Evolutionary conservation across 805 yeast genomes (phyloP).

Genomic region (Ogataea salicorniae): DNA sequence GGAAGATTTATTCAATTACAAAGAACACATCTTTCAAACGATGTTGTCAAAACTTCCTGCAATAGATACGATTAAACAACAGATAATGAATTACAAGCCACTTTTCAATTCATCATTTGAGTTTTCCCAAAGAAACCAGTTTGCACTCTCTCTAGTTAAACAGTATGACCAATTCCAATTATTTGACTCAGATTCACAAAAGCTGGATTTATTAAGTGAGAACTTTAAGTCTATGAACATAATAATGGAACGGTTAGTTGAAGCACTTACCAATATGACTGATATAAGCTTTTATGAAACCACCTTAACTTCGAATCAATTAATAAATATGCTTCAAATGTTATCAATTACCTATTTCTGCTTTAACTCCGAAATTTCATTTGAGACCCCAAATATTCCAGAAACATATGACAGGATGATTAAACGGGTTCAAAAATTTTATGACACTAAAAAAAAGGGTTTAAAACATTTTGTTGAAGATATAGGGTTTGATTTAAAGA

Average conservation of each 20-base stretch:
- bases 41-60: too few relatives aligned
- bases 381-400: constrained; percentile 7
- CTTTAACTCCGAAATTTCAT: not conserved
- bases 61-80: too few relatives aligned
- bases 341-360: too few relatives aligned
- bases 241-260: constrained; percentile 6
- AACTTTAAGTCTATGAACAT: constrained; percentile 1
- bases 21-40: too few relatives aligned
- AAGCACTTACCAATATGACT: constrained; percentile 9
- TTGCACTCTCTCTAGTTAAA: not conserved
- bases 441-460: not conserved
- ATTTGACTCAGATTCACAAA: constrained; percentile 2
- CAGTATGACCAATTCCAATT: too few relatives aligned
- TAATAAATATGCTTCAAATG: not conserved
- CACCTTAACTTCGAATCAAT: constrained; percentile 7
- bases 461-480: constrained; percentile 7
- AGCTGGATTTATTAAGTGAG: constrained; percentile 4
- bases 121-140: not conserved
- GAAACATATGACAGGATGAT: constrained; percentile 5
- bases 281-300: constrained; percentile 6
- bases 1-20: too few relatives aligned
- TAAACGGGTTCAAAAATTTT: constrained; percentile 1
- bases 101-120: too few relatives aligned
- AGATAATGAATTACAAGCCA: too few relatives aligned
- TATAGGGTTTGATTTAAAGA: constrained; percentile 8